Evolutionary conservation across 345 rosid species (phyloP).

Genomic region (Gossypium longicalyx): DNA sequence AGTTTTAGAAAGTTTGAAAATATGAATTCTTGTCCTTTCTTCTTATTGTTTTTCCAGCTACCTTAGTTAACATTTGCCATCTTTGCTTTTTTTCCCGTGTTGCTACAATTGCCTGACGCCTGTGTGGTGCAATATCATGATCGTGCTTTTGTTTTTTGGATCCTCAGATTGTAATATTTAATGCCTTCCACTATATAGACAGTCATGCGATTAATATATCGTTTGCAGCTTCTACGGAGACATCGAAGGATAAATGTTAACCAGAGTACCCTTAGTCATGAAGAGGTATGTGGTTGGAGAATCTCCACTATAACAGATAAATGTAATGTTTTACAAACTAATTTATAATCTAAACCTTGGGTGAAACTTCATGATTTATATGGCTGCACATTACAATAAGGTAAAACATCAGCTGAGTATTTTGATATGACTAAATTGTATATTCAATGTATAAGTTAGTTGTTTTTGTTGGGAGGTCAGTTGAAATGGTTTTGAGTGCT

Average conservation of each 20-base stretch:
- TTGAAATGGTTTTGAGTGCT: not conserved
- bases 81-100: not conserved
- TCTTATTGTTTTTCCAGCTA: not conserved
- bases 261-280: conserved; percentile 47
- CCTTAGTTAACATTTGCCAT: not conserved
- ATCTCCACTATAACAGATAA: not conserved
- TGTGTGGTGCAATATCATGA: not conserved
- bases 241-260: conserved; percentile 58
- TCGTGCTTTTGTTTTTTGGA: not conserved
- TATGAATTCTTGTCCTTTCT: not conserved
- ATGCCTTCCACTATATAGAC: not conserved
- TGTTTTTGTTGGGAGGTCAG: not conserved
- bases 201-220: not conserved
- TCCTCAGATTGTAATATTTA: not conserved
- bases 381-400: not conserved
- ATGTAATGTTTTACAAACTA: not conserved
- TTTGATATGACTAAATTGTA: not conserved
- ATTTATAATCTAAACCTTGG: not conserved
- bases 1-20: not conserved
- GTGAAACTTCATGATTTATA: not conserved
- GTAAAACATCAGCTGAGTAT: not conserved
- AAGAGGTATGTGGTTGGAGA: conserved; percentile 39
- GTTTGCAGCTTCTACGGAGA: conserved; percentile 50
- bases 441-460: not conserved
- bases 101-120: not conserved